Conservation (phyloP, 305 asterid genomes). For the Fraxinus greggii region DNA sequence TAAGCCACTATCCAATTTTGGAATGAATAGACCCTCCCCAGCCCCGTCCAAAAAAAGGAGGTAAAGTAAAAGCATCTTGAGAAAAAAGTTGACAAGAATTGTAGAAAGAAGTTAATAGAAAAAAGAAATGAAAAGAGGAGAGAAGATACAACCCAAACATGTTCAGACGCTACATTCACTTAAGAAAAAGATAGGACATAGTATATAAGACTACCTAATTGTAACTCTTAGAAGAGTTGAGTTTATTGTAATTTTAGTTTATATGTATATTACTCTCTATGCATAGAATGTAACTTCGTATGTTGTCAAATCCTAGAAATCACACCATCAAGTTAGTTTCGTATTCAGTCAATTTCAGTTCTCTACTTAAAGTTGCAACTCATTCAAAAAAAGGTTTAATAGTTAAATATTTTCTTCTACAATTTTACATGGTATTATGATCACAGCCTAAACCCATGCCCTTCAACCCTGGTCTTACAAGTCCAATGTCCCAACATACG, state of each 20-base stretch:
- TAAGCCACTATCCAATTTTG: not conserved
- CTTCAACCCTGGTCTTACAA: not conserved
- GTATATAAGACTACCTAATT: not conserved
- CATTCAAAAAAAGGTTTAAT: not conserved
- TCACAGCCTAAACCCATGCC: not conserved
- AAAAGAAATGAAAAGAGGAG: not conserved
- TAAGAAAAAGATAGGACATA: not conserved
- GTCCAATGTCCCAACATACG: not conserved
- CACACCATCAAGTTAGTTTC: not conserved
- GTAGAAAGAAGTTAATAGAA: not conserved
- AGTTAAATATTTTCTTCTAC: not conserved
- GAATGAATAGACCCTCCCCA: not conserved
- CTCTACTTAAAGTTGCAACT: not conserved
- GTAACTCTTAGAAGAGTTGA: not conserved
- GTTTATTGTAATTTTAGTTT: not conserved
- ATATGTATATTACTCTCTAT: not conserved
- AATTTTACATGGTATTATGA: not conserved
- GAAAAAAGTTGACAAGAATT: not conserved
- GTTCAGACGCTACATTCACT: not conserved
- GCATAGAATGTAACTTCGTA: not conserved
- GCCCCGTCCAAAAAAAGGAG: too few species aligned
- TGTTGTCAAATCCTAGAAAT: not conserved
- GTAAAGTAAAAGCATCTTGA: not conserved
- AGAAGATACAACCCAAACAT: not conserved
- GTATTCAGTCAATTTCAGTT: not conserved